These are phyloP conservation scores for Aspergillus avenaceus DNA, from an alignment of 495 filamentous ascomycete genomes.

Conservation along the genomic window DNA sequence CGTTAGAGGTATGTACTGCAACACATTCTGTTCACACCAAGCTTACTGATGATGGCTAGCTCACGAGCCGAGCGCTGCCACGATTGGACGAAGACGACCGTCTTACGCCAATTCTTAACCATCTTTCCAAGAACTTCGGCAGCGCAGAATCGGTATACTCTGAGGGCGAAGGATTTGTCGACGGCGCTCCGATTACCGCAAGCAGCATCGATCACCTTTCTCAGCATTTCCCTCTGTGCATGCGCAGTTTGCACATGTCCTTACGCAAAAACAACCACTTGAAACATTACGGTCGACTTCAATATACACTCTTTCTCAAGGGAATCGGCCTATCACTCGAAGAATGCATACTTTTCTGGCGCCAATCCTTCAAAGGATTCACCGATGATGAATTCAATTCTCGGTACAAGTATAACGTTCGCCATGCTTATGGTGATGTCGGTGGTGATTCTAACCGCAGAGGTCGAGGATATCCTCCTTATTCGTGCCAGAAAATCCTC, in stretches of 20 bases:
- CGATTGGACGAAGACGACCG: constrained; percentile 96
- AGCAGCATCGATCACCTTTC: constrained; percentile 77
- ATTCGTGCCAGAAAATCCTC: constrained; percentile 91
- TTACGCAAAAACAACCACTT: constrained; percentile 82
- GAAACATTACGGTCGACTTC: constrained; percentile 89
- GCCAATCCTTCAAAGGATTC: constrained; percentile 72
- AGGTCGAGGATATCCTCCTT: constrained; percentile 80
- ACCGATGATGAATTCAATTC: constrained; percentile 93
- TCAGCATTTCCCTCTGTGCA: constrained; percentile 88
- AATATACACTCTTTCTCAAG: constrained; percentile 97
- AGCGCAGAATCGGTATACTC: constrained; percentile 80
- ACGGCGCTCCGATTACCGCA: constrained; percentile 72
- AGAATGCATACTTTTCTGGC: constrained; percentile 94
- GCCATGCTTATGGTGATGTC: constrained; percentile 90
- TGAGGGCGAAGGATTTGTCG: constrained; percentile 49
- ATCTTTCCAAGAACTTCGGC: constrained; percentile 88
- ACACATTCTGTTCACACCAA: neutral
- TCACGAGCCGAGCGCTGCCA: constrained; percentile 84
- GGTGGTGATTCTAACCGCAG: constrained; percentile 87
- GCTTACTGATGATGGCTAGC: constrained; percentile 39
- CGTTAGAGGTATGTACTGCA: constrained; percentile 62
- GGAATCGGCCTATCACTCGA: constrained; percentile 89
- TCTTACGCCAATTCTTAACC: constrained; percentile 86
- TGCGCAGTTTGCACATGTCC: constrained; percentile 81
- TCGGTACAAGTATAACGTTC: constrained; percentile 94